Percentiles rank a stretch among this genome's conserved stretches.
Conservation (phyloP, 2,329 filamentous ascomycete genomes). For the Stemphylium lycopersici region DNA sequence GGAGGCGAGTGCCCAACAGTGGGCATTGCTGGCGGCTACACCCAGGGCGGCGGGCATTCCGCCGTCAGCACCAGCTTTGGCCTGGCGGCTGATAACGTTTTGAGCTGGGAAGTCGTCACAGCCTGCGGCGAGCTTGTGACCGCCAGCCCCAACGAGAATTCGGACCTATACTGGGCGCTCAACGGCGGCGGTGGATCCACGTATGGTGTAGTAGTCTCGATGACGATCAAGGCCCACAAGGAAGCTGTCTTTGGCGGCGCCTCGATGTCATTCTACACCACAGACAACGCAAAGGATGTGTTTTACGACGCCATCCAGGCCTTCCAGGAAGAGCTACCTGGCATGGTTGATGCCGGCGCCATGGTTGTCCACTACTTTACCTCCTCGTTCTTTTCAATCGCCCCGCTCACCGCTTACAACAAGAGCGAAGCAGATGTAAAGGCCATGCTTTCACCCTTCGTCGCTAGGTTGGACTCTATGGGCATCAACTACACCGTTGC, state of each 20-base stretch:
- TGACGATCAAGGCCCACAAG: constrained; percentile 30
- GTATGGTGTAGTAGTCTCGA: constrained; percentile 30
- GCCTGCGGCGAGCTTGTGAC: constrained; percentile 26
- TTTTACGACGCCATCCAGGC: constrained; percentile 28
- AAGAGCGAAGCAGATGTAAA: constrained; percentile 19
- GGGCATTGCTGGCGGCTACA: constrained; percentile 48
- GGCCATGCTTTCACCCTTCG: constrained; percentile 25
- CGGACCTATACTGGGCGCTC: constrained; percentile 38
- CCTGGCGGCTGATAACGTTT: constrained; percentile 33
- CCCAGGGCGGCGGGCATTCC: constrained; percentile 57
- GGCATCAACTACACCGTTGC: constrained; percentile 20
- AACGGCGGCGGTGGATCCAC: constrained; percentile 37
- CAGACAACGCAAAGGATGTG: constrained; percentile 14
- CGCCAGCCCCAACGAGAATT: constrained; percentile 21
- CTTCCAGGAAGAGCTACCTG: constrained; percentile 26
- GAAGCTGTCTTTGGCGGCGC: constrained; percentile 24
- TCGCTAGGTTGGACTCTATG: constrained; percentile 17
- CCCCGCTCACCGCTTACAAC: constrained; percentile 30
- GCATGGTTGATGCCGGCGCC: constrained; percentile 26
- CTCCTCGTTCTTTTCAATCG: constrained; percentile 21
- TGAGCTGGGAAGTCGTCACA: constrained; percentile 32
- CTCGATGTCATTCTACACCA: constrained; percentile 18
- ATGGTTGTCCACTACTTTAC: constrained; percentile 28
- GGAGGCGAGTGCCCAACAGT: constrained; percentile 50
- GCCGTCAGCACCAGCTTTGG: constrained; percentile 55